Conservation (phyloP, 176 grass and related monocot genomes). For the Carex myosuroides region DNA sequence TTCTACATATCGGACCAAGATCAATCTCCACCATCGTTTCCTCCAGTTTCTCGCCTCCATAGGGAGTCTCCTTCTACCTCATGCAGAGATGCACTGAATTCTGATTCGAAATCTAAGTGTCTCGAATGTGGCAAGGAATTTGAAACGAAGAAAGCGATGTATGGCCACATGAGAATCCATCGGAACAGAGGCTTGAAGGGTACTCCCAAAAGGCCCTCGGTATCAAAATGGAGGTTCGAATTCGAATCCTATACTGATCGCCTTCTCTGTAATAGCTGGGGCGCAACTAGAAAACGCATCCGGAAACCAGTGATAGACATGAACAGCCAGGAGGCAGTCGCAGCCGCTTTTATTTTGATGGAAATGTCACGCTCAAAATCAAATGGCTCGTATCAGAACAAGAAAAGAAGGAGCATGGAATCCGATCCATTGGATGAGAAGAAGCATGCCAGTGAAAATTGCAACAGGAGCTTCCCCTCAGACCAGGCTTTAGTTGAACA, state of each 20-base stretch:
- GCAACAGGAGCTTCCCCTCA: not conserved
- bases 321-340: not conserved
- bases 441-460: not conserved
- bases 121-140: not conserved
- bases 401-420: not conserved
- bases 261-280: not conserved
- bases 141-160: not conserved
- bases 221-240: too few relatives aligned
- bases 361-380: not conserved
- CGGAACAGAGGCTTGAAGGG: not conserved
- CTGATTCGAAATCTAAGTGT: too few relatives aligned
- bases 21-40: too few relatives aligned
- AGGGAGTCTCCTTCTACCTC: too few relatives aligned
- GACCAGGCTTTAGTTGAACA: not conserved
- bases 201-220: too few relatives aligned
- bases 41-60: too few relatives aligned
- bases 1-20: too few relatives aligned
- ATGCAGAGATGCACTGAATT: too few relatives aligned
- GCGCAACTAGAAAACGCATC: not conserved
- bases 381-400: not conserved
- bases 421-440: not conserved
- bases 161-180: slow-evolving; percentile 17
- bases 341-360: not conserved
- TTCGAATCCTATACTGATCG: not conserved
- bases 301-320: not conserved